Evolutionary conservation across 805 yeast species (phyloP).

Genomic region (Cyberlindnera veronae): DNA sequence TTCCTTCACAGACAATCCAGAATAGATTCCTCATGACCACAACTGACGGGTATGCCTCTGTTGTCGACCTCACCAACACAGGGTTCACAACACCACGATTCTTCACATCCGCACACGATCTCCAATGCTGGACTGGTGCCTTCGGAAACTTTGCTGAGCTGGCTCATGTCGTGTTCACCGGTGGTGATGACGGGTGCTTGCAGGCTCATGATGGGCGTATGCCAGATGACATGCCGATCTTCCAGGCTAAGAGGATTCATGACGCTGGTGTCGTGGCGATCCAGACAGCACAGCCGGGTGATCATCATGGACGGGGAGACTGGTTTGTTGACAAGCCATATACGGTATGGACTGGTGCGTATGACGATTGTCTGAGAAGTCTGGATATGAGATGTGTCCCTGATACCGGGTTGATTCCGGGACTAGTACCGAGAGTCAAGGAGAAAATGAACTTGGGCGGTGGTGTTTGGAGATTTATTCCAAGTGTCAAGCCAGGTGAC

Average conservation of each 20-base stretch:
- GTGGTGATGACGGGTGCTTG: constrained; percentile 84
- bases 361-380: constrained; percentile 73
- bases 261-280: constrained; percentile 91
- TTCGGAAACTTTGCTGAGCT: constrained; percentile 57
- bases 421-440: constrained; percentile 48
- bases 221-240: constrained; percentile 30
- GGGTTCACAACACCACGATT: constrained; percentile 27
- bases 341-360: constrained; percentile 81
- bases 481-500: constrained; percentile 42
- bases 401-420: constrained; percentile 37
- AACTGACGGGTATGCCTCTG: constrained; percentile 61
- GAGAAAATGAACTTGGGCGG: constrained; percentile 65
- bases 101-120: constrained; percentile 44
- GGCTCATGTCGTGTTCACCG: constrained; percentile 63
- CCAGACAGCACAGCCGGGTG: constrained; percentile 47
- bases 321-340: constrained; percentile 46
- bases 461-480: constrained; percentile 92
- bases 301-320: constrained; percentile 25
- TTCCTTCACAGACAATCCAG: constrained; percentile 45
- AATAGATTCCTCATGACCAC: constrained; percentile 50
- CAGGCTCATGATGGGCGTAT: constrained; percentile 67
- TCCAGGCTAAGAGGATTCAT: constrained; percentile 54
- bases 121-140: constrained; percentile 89
- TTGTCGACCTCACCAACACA: constrained; percentile 32
- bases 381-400: constrained; percentile 63